Evolutionary conservation across 1,139 yeast genomes (phyloP).

Genomic region (Debaryomyces psychrophilus): DNA sequence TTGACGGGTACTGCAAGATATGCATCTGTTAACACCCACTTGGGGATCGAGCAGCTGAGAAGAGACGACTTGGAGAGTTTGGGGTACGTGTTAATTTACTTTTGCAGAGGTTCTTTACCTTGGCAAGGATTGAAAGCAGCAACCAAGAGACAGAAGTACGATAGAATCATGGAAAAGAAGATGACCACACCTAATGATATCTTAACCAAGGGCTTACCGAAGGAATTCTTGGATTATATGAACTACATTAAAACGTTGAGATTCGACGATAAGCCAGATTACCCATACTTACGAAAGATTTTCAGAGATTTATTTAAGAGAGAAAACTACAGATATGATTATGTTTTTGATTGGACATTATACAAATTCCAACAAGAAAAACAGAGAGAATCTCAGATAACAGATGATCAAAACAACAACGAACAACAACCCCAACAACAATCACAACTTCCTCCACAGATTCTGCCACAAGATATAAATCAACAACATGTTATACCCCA

Average conservation of each 20-base stretch:
- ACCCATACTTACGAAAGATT: conserved; percentile 82
- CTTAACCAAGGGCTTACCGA: conserved; percentile 88
- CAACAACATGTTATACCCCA: conserved; percentile 19
- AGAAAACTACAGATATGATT: conserved; percentile 90
- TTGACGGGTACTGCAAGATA: conserved; percentile 97
- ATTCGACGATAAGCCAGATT: conserved; percentile 96
- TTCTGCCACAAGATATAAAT: conserved; percentile 12
- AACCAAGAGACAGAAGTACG: conserved; percentile 95
- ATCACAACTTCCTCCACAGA: conserved; percentile 4
- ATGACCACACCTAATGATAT: conserved; percentile 90
- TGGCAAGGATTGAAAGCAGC: conserved; percentile 99
- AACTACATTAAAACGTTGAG: conserved; percentile 87
- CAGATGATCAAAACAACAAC: conserved; percentile 28
- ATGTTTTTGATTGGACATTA: conserved; percentile 96
- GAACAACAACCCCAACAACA: conserved; percentile 17
- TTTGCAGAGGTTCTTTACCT: conserved; percentile 92
- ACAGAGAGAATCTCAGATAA: conserved; percentile 52
- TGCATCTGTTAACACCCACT: conserved; percentile 92
- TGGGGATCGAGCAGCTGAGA: conserved; percentile 95
- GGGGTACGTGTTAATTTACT: conserved; percentile 93
- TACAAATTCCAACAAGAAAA: conserved; percentile 74
- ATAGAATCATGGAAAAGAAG: conserved; percentile 94
- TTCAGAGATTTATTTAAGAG: conserved; percentile 88
- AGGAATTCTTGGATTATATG: conserved; percentile 86
- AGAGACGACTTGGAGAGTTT: conserved; percentile 95